Base-by-base conservation (phyloP, 305 asterid species). In the Solanum hybrid region DNA sequence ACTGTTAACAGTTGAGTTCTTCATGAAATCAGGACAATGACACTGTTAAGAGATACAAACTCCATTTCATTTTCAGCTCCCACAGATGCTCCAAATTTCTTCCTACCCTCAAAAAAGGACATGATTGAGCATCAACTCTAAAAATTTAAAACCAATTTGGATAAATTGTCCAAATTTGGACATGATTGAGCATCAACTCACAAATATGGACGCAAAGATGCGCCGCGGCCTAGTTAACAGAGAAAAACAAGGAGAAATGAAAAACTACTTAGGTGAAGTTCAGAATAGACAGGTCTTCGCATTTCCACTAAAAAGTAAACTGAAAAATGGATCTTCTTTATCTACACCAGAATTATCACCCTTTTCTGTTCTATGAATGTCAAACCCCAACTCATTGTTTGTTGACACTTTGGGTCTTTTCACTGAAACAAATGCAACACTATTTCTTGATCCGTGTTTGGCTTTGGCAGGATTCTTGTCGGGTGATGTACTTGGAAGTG, bases 361-460 rank as follows among this genome's bases (percentile, higher is more conserved):
- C 89, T 89, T 92, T 85, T 89, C 93, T 10, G 73, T 72, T 40
- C 78, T 90, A 89, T 88, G 89, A 88, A 85, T 56, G 66, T 80
- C 77, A 45, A 86, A 81, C 31, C 72, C 90, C 45, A 90, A 86
- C 75, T 90, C 94, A 60, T 85, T 76, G 40, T 91, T 40, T 40
- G 93, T 35, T 27, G 95, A 86, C 26, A 93, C 88, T 24, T 90
- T 87, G 11, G 94, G 94, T 87, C 87, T 93, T 89, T 91, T 93
- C 88, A 96, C 94, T 7, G 98, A 88, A 69, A 97, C 91, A 88
- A 96, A 97, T 2, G 98, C 99, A 37, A 96, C 99, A 90, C 88
- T 94, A 85, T 91, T 92, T 90, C 92, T 91, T 4, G 91, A 78
- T 71, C 69, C 91, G 40, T 78, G 88, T 88, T 88, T 92, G 88